Evolutionary conservation across 257 asterid genomes (phyloP).

Genomic region (Agastache rugosa): DNA sequence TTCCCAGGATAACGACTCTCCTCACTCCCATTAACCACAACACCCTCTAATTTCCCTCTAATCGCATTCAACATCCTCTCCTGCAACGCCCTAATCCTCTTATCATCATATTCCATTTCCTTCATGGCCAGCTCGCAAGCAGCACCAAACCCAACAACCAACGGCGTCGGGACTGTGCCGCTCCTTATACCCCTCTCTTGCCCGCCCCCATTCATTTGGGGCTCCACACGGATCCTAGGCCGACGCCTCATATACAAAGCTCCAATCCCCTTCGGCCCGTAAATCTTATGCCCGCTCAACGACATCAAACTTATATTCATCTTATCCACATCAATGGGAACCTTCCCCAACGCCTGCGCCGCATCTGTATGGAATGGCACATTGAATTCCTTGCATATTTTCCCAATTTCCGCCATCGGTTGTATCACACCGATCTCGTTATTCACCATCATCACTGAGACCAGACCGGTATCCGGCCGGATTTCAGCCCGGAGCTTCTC

Average conservation of each 20-base stretch:
- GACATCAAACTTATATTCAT: constrained; percentile 97
- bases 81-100: constrained; percentile 65
- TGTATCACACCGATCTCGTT: constrained; percentile 97
- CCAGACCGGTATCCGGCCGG: constrained; percentile 85
- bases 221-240: constrained; percentile 93
- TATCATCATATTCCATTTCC: constrained; percentile 90
- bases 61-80: constrained; percentile 77
- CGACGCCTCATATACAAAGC: constrained; percentile 90
- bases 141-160: constrained; percentile 95
- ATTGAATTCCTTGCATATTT: constrained; percentile 76
- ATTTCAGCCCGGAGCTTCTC: constrained; percentile 70
- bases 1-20: constrained; percentile 85
- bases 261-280: constrained; percentile 96
- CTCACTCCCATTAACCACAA: constrained; percentile 92
- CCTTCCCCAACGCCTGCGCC: constrained; percentile 90
- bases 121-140: constrained; percentile 92
- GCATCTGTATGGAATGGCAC: constrained; percentile 94
- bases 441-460: constrained; percentile 96
- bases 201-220: constrained; percentile 99
- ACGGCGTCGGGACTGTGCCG: constrained; percentile 93
- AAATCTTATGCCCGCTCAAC: constrained; percentile 93
- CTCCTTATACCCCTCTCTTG: constrained; percentile 99
- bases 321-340: constrained; percentile 83
- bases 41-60: constrained; percentile 71
- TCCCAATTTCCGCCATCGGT: constrained; percentile 88